Base-by-base conservation (phyloP, 768 basidiomycete species). In the Tulasnella sp. region DNA sequence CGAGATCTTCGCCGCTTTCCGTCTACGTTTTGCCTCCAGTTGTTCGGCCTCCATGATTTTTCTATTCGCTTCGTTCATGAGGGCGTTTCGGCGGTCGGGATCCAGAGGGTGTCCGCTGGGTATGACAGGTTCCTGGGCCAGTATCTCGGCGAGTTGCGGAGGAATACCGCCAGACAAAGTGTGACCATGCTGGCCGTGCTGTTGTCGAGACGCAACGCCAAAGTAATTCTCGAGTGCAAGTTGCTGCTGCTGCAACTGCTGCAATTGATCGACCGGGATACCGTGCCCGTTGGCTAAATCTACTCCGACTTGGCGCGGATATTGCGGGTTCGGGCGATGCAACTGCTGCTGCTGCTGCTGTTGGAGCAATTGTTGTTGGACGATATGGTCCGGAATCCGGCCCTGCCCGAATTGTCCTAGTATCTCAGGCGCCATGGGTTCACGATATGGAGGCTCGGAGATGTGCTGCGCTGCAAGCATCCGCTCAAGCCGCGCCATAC, bases 41-140 rank as follows among this genome's bases (percentile, higher is more conserved):
- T 85, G 86, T 80, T 95, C 95, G 0, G 95, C 89, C 79, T 94
- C 92, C 79, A 92, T 86, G 75, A 98, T 95, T 82, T 95, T 90
- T 73, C 90, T 87, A 86, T 90, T 90, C 0, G 92, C 92, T 77
- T 93, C 91, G 17, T 83, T 83, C 74, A 90, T 84, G 42, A 94
- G 79, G 5, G 87, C 85, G 73, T 92, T 92, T 12, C 76, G 75
- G 29, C 76, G 72, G 69, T 75, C 74, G 5, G 66, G 72, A 59
- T 65, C 68, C 16, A 77, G 34, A 26, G 71, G 71, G 89, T 77
- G 72, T 89, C 87, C 73, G 90, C 90, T 11, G 82, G 22, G 22
- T 26, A 59, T 85, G 72, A 90, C 90, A 1, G 89, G 86, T 80
- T 91, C 84, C 78, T 92, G 90, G 1, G 88, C 87, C n/a, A 92